Base-by-base conservation (phyloP, 1,139 yeast species). In the Sugiyamaella japonica region DNA sequence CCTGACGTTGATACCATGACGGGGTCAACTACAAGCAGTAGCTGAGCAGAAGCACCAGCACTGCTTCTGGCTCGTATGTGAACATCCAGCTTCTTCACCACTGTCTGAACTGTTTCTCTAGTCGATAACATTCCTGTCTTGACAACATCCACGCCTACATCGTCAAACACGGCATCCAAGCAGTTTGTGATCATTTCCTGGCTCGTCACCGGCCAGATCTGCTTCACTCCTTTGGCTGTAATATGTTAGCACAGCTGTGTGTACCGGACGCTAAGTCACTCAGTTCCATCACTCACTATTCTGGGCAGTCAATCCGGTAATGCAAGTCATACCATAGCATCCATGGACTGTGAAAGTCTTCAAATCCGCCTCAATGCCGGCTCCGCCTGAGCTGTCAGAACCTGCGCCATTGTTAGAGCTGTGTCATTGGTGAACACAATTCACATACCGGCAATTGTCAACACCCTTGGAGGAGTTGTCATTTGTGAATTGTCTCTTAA, bases 331-430 rank as follows among this genome's bases (percentile, higher is more conserved):
- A 1, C 89, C 97, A 66, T 85, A 90, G 48, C 89, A 90, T 20
- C 81, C 79, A 65, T 88, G 91, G 2, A 86, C 89, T 2, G 88
- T 77, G 56, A 90, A 80, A 0, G 97, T 86, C 70, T 90, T 90
- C 52, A 90, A 69, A 68, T 90, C 97, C 0, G 97, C 97, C 66
- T 90, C 97, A 55, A 90, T 84, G 10, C 97, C 97, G 1, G 97
- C 97, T 4, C 97, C 97, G 1, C 97, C 97, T 2, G 96, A 86
- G 49, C 86, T 82, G 67, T 90, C 97, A 0, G 95, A 86, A 0
- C 97, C 96, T 10, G 36, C 5, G 4, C 6, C 38, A 7, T 7
- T n/a, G 38, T 34, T 34, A 34, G 38, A 12, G 4, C 16, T 13
- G 8, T 7, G 2, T 34, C 38, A 12, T 31, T 20, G 25, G 25